A percentile compares a stretch with the other conserved stretches of the same genome.
These are phyloP conservation scores for Clonostachys sp. DNA, from an alignment of 2,329 filamentous ascomycete species.

Conservation along the genomic window DNA sequence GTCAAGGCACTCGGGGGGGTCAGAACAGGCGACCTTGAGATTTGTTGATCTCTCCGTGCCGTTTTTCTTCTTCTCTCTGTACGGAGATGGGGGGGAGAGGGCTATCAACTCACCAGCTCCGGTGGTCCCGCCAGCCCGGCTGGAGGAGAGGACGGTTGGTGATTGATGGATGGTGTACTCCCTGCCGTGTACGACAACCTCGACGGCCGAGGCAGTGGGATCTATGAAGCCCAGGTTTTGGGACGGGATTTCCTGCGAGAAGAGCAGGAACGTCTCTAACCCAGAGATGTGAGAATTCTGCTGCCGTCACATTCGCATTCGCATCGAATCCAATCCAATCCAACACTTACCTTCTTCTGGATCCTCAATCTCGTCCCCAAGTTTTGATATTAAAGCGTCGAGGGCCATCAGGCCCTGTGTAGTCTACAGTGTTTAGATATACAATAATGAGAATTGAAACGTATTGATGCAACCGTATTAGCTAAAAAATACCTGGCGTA, in stretches of 20 bases:
- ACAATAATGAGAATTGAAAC: not conserved
- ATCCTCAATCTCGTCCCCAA: constrained; percentile 40
- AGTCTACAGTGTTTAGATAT: not conserved
- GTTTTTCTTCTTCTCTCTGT: too few species aligned
- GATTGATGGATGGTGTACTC: constrained; percentile 81
- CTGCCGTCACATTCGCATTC: not conserved
- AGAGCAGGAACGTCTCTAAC: constrained; percentile 82
- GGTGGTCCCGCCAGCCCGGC: constrained; percentile 57
- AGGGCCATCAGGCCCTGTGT: constrained; percentile 8
- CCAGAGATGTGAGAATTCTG: not conserved
- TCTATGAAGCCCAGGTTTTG: constrained; percentile 84
- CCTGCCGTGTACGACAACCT: constrained; percentile 61
- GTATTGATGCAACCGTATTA: too few species aligned
- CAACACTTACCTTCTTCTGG: constrained; percentile 38
- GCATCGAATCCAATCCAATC: not conserved
- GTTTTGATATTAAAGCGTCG: constrained; percentile 15
- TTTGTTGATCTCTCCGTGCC: too few species aligned
- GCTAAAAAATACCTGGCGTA: too few species aligned
- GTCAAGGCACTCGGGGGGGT: not conserved
- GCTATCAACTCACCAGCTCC: constrained; percentile 37
- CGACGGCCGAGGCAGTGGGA: constrained; percentile 57
- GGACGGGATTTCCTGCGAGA: constrained; percentile 70
- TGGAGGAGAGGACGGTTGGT: constrained; percentile 73
- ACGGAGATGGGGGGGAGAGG: constrained; percentile 2
- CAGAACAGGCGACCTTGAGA: not conserved